These are phyloP conservation scores for Botrytis pseudocinerea DNA, from an alignment of 2,329 filamentous ascomycete species.

Conservation along the genomic window DNA sequence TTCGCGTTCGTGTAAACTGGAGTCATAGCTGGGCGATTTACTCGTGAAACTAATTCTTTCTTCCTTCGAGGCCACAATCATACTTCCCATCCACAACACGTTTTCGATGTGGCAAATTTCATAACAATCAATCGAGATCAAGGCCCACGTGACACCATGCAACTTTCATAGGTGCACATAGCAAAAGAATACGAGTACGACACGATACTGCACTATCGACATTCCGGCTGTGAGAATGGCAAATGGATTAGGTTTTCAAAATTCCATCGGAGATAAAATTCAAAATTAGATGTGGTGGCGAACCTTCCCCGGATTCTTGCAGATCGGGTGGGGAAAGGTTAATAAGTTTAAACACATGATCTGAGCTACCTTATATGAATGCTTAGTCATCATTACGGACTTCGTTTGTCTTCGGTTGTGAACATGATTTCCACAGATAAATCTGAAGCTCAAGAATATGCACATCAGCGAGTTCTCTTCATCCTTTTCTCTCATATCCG, in stretches of 20 bases:
- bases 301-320: neutral
- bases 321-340: neutral
- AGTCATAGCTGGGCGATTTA: neutral
- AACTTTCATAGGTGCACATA: neutral
- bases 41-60: neutral
- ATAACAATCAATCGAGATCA: neutral
- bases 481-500: neutral
- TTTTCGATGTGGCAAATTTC: neutral
- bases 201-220: neutral
- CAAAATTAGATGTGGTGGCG: neutral
- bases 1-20: neutral
- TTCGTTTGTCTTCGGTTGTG: neutral
- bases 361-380: neutral
- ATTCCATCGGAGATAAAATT: neutral
- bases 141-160: neutral
- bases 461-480: neutral
- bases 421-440: neutral
- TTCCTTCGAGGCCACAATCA: neutral
- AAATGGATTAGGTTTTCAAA: neutral
- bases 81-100: neutral
- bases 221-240: neutral
- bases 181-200: slow-evolving; percentile 5
- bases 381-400: neutral
- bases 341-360: neutral
- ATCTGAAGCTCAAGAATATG: neutral